Conservation (phyloP, 140 eudicot genomes). For the Oenanthe javanica region DNA sequence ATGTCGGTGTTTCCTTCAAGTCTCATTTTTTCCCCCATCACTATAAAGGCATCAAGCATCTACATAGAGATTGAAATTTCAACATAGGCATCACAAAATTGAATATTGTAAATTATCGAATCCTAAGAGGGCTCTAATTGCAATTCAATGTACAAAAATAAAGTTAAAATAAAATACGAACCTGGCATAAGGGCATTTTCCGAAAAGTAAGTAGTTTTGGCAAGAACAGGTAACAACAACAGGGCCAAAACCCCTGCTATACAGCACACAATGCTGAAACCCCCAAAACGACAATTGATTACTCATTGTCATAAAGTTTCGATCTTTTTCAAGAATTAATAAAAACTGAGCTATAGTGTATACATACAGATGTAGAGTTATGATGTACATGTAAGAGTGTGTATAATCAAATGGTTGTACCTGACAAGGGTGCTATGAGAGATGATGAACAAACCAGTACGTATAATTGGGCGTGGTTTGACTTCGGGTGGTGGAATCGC, state of each 20-base stretch:
- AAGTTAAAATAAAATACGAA: slow-evolving; percentile 13
- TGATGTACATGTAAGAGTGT: neutral
- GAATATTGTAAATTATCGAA: neutral
- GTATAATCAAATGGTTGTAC: slow-evolving; percentile 12
- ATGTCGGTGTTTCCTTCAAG: neutral
- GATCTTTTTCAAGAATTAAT: neutral
- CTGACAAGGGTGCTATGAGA: slow-evolving; percentile 55
- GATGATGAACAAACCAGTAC: slow-evolving; percentile 52
- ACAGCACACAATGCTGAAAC: slow-evolving; percentile 61
- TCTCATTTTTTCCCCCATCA: neutral
- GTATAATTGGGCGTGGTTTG: slow-evolving; percentile 62
- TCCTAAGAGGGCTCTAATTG: neutral
- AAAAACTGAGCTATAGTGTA: neutral
- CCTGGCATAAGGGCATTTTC: slow-evolving; percentile 99
- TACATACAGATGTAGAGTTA: too few relatives aligned
- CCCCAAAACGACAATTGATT: slow-evolving; percentile 1
- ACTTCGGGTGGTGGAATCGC: slow-evolving; percentile 16
- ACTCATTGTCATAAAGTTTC: neutral
- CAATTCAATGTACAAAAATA: neutral
- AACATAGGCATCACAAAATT: neutral
- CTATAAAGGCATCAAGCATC: neutral
- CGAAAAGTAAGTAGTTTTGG: slow-evolving; percentile 83
- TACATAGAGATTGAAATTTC: neutral
- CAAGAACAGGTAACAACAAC: slow-evolving; percentile 64
- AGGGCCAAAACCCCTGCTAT: slow-evolving; percentile 76